Percentiles rank a stretch among this genome's conserved stretches.
Conservation (phyloP, 352 stramenopile genomes). For the Globisporangium ultimum region DNA sequence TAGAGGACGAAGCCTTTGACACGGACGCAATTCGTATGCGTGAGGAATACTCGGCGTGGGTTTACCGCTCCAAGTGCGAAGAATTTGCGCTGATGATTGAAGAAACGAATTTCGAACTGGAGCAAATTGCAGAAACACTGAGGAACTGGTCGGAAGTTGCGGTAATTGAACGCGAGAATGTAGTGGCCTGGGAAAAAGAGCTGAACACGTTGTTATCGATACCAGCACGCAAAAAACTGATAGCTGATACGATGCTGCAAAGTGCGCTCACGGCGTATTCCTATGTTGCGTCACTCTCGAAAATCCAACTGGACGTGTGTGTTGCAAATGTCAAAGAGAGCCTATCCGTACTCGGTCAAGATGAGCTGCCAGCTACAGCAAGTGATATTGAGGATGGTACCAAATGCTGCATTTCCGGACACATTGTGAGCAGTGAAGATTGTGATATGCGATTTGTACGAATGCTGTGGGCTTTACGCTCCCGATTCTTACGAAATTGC, state of each 20-base stretch:
- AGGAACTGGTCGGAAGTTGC: slow-evolving; percentile 5
- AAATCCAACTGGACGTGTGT: neutral
- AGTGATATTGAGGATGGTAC: too few species aligned
- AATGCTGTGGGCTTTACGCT: slow-evolving; percentile 35
- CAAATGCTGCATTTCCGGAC: too few species aligned
- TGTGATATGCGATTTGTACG: slow-evolving; percentile 1
- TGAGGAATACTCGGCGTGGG: slow-evolving; percentile 11
- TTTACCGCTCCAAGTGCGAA: slow-evolving; percentile 15
- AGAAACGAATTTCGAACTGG: slow-evolving; percentile 12
- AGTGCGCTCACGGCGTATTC: slow-evolving; percentile 12
- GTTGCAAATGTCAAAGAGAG: slow-evolving; percentile 4
- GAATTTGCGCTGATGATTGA: slow-evolving; percentile 19
- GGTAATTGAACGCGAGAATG: neutral
- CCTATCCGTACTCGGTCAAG: neutral
- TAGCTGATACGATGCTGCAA: slow-evolving; percentile 5
- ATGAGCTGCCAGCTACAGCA: too few species aligned
- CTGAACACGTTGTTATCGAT: neutral
- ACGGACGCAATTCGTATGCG: neutral
- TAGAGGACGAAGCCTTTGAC: neutral
- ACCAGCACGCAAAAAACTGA: neutral
- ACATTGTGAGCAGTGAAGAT: neutral
- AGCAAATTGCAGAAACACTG: slow-evolving; percentile 1
- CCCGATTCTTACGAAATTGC: slow-evolving; percentile 28
- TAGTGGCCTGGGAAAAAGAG: neutral
- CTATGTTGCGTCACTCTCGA: slow-evolving; percentile 5